Percentiles rank a stretch among this genome's conserved stretches.
Evolutionary conservation across 371 early-diverging fungal genomes (phyloP).

Genomic region (Mortierella sp.): DNA sequence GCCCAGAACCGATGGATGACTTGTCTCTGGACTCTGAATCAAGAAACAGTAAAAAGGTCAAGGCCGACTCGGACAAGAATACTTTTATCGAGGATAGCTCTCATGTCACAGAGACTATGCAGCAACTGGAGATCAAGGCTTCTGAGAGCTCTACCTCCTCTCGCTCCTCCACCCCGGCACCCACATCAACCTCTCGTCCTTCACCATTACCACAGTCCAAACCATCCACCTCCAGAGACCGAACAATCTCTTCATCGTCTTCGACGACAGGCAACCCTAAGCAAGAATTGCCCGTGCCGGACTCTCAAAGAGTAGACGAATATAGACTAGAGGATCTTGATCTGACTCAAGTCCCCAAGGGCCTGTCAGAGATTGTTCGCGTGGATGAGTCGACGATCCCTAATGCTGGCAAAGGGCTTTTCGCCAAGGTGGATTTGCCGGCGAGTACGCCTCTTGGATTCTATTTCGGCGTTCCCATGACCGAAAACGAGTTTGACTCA

Average conservation of each 20-base stretch:
- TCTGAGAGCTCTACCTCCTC: conserved; percentile 13
- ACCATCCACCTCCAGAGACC: conserved; percentile 6
- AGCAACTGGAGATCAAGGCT: conserved; percentile 31
- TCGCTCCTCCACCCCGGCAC: conserved; percentile 19
- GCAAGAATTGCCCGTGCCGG: not conserved
- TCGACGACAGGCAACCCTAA: conserved; percentile 1
- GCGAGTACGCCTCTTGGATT: conserved; percentile 81
- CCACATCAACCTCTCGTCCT: not conserved
- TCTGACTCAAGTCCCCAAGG: conserved; percentile 60
- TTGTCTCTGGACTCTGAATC: not conserved
- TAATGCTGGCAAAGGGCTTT: conserved; percentile 78
- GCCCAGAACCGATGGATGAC: conserved; percentile 6
- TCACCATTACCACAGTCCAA: conserved; percentile 8
- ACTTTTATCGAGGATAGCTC: not conserved
- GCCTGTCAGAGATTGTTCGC: conserved; percentile 68
- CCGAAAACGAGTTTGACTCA: conserved; percentile 88
- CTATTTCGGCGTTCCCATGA: conserved; percentile 94
- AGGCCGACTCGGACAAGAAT: conserved; percentile 25
- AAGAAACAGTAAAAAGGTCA: conserved; percentile 33
- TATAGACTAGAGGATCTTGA: conserved; percentile 50
- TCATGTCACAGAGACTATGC: conserved; percentile 24
- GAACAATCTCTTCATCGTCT: conserved; percentile 7
- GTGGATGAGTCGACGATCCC: conserved; percentile 71
- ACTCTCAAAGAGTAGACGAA: conserved; percentile 11
- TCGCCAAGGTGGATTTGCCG: conserved; percentile 80